These are phyloP conservation scores for Sindora glabra DNA, from an alignment of 306 rosid species.

Conservation along the genomic window DNA sequence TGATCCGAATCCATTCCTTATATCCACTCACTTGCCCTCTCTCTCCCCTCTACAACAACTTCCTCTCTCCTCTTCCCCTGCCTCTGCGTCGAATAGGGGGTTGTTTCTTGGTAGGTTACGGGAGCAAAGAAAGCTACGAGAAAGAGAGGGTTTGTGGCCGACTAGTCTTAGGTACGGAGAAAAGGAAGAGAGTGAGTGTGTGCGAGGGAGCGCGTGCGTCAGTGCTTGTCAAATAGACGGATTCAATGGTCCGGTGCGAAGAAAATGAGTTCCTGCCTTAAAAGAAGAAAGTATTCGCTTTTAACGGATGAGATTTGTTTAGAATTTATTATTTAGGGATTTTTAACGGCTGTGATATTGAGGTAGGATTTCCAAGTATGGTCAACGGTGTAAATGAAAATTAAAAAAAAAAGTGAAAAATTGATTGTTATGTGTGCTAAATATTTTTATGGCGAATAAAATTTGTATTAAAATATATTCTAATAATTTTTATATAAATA, in stretches of 20 bases:
- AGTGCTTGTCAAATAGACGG: neutral
- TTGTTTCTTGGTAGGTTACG: neutral
- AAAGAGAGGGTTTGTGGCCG: conserved; percentile 36
- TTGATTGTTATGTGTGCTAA: too few relatives aligned
- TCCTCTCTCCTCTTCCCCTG: neutral
- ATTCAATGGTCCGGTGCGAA: neutral
- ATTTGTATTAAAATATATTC: too few relatives aligned
- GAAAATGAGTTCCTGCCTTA: neutral
- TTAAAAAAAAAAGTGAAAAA: too few relatives aligned
- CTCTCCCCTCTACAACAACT: neutral
- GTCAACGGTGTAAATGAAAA: too few relatives aligned
- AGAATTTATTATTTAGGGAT: too few relatives aligned
- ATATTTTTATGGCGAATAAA: too few relatives aligned
- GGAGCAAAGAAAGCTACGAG: neutral
- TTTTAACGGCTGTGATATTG: too few relatives aligned
- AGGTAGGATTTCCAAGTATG: too few relatives aligned
- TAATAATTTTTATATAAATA: too few relatives aligned
- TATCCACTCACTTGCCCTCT: neutral
- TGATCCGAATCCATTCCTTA: conserved; percentile 99
- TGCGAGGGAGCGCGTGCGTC: neutral
- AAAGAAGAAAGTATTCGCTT: too few relatives aligned
- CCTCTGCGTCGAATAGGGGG: neutral
- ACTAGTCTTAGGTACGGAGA: conserved; percentile 13
- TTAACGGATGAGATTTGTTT: too few relatives aligned
- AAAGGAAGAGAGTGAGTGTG: neutral